A percentile compares a stretch with the other conserved stretches of the same genome.
Conservation (phyloP, 1,284 basidiomycete species). For the Leccinum brunneo-olivaceum region DNA sequence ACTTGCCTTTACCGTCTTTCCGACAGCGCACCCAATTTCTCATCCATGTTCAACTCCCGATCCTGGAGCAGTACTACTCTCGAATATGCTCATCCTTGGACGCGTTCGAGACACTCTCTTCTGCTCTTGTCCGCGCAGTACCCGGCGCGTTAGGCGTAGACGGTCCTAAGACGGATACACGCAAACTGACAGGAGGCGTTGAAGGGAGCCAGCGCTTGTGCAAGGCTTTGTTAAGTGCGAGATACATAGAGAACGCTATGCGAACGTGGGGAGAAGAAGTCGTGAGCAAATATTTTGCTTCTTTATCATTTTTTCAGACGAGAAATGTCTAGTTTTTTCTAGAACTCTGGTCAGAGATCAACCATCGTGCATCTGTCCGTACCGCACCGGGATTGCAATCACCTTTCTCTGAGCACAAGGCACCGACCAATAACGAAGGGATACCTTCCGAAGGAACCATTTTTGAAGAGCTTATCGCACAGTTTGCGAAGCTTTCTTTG, state of each 20-base stretch:
- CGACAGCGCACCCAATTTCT: conserved; percentile 80
- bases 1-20: conserved; percentile 77
- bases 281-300: conserved; percentile 40
- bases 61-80: conserved; percentile 71
- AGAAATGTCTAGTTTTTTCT: conserved; percentile 68
- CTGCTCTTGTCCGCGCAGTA: conserved; percentile 81
- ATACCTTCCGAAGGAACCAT: conserved; percentile 53
- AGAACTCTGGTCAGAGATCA: conserved; percentile 78
- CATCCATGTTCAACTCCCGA: conserved; percentile 76
- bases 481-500: conserved; percentile 54
- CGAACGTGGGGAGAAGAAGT: conserved; percentile 81
- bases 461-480: conserved; percentile 66
- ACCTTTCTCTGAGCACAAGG: conserved; percentile 42
- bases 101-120: conserved; percentile 88
- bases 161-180: conserved; percentile 49
- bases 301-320: conserved; percentile 1
- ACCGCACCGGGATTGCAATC: conserved; percentile 41
- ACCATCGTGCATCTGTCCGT: conserved; percentile 48
- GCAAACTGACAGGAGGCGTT: conserved; percentile 66
- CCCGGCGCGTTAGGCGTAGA: conserved; percentile 75
- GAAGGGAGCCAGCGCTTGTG: conserved; percentile 76
- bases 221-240: conserved; percentile 77
- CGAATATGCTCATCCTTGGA: conserved; percentile 83
- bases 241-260: conserved; percentile 62
- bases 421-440: neutral